Evolutionary conservation across 148 eudicot genomes (phyloP).

Genomic region (Amaranthus hypochondriacus): DNA sequence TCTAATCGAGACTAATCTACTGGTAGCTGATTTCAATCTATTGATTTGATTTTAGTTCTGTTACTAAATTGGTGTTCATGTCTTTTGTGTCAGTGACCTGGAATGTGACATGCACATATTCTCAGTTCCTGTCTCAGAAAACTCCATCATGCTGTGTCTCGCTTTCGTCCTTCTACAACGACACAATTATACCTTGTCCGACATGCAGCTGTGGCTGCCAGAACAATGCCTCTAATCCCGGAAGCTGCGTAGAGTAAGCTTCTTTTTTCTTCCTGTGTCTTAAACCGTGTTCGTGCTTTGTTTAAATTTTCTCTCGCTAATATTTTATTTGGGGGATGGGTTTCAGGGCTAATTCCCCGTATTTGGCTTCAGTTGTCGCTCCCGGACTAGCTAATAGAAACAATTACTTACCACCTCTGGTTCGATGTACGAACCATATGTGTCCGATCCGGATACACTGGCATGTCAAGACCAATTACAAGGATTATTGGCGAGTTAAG

Average conservation of each 20-base stretch:
- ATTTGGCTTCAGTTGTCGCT: constrained; percentile 41
- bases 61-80: not conserved
- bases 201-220: constrained; percentile 52
- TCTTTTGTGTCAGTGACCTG: constrained; percentile 24
- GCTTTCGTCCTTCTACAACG: constrained; percentile 49
- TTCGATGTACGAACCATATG: constrained; percentile 54
- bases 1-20: too few relatives aligned
- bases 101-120: constrained; percentile 54
- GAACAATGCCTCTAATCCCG: constrained; percentile 33
- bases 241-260: constrained; percentile 48
- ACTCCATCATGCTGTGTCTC: constrained; percentile 55
- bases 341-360: constrained; percentile 28
- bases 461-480: constrained; percentile 45
- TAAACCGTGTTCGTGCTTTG: not conserved
- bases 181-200: constrained; percentile 43
- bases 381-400: constrained; percentile 14
- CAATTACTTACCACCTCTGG: constrained; percentile 35
- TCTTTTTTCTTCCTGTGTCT: not conserved
- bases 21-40: too few relatives aligned
- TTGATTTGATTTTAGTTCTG: not conserved
- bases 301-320: not conserved
- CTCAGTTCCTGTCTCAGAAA: constrained; percentile 42
- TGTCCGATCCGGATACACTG: constrained; percentile 57
- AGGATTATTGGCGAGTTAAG: constrained; percentile 51
- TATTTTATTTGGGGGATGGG: too few relatives aligned